phyloP scores from a whole-genome alignment of 2,329 filamentous ascomycete genomes.

The Phaeosphaeria sp. region DNA sequence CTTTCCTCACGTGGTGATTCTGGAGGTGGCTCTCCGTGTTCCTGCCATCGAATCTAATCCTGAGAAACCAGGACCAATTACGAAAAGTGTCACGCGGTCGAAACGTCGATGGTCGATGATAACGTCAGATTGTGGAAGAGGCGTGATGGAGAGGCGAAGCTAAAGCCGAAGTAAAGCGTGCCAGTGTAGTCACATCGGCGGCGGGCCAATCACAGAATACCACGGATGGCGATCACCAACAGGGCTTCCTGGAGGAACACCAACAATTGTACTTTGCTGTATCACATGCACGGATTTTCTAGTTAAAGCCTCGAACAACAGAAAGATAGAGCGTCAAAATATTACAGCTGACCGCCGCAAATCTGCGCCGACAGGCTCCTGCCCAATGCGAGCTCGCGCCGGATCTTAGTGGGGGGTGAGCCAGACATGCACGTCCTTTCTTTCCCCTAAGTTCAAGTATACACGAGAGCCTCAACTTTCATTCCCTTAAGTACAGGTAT shows the following conservation, averaged over 20 bases:
- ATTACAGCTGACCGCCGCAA: background rate
- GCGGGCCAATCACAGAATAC: conserved; percentile 3
- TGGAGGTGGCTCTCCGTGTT: too few relatives aligned
- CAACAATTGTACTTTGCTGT: background rate
- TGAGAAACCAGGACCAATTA: too few relatives aligned
- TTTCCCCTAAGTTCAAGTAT: conserved; percentile 42
- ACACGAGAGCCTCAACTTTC: conserved; percentile 24
- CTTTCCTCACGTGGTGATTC: too few relatives aligned
- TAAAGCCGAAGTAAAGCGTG: conserved; percentile 6
- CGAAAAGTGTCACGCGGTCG: too few relatives aligned
- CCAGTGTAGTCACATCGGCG: background rate
- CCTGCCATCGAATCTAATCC: too few relatives aligned
- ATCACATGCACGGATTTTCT: background rate
- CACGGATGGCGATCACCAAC: background rate
- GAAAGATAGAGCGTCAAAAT: background rate
- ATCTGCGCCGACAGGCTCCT: conserved; percentile 14
- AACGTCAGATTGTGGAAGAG: background rate
- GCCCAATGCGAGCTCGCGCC: conserved; percentile 28
- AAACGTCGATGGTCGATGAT: too few relatives aligned
- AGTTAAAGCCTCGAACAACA: background rate
- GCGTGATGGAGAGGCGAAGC: background rate
- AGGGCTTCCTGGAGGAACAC: background rate
- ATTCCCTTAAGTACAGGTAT: conserved; percentile 44
- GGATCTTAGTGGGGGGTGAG: conserved; percentile 36
- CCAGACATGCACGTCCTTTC: conserved; percentile 29